phyloP scores from a whole-genome alignment of 139 green algal species.

The Chlorella sp. region DNA sequence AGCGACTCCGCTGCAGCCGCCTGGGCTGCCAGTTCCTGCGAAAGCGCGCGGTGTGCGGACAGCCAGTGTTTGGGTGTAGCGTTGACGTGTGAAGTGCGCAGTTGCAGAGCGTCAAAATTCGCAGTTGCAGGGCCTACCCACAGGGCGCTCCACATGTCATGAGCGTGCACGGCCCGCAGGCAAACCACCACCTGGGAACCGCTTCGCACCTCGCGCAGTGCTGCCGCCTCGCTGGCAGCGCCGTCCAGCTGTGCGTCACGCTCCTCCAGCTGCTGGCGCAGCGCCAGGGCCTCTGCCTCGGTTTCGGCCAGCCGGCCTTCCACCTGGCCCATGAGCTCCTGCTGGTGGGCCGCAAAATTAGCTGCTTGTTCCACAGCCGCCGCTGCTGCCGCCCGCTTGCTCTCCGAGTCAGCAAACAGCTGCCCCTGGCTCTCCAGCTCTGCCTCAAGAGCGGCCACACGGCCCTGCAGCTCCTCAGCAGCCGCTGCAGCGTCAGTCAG shows the following conservation, averaged over 20 bases:
- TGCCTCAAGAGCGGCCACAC: background rate
- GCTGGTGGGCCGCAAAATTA: background rate
- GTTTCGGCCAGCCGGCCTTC: slow-evolving; percentile 1
- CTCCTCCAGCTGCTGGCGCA: slow-evolving; percentile 3
- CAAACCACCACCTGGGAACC: background rate
- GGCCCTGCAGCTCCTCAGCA: background rate
- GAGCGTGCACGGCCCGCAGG: too few species aligned
- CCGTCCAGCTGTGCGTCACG: background rate
- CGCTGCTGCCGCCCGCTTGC: background rate
- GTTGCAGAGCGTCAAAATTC: too few species aligned
- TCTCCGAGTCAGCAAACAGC: background rate
- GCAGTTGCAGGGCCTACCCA: too few species aligned
- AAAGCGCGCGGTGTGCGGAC: background rate
- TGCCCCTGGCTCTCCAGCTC: slow-evolving; percentile 1
- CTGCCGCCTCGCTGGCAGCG: background rate
- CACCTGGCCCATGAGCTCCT: background rate
- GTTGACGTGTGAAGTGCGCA: too few species aligned
- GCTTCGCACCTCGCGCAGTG: background rate
- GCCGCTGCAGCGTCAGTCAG: background rate
- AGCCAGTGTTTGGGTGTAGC: too few species aligned
- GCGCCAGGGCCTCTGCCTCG: background rate
- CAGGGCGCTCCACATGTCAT: too few species aligned
- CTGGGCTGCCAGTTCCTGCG: slow-evolving; percentile 26
- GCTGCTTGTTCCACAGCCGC: background rate
- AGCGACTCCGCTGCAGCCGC: background rate